phyloP scores from a whole-genome alignment of 2,329 filamentous ascomycete genomes.

The Monosporascus sp. region DNA sequence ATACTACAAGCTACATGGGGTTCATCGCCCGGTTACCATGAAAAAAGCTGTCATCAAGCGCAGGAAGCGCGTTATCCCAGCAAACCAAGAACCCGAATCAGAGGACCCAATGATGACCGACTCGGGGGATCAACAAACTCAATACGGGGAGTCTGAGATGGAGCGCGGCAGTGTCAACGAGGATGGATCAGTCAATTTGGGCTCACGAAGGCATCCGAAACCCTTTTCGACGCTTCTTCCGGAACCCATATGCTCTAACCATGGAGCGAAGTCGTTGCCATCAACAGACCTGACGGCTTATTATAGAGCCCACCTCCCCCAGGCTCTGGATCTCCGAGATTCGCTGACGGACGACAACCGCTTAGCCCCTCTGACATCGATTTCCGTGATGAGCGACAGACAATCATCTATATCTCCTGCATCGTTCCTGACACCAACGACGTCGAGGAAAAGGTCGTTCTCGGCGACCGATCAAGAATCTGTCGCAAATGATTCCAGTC shows the following conservation, averaged over 20 bases:
- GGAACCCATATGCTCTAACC: constrained; percentile 39
- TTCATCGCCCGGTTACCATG: constrained; percentile 94
- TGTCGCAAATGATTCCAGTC: constrained; percentile 32
- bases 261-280: constrained; percentile 39
- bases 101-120: constrained; percentile 42
- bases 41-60: constrained; percentile 97
- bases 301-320: constrained; percentile 39
- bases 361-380: constrained; percentile 50
- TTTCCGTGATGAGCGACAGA: constrained; percentile 41
- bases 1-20: constrained; percentile 93
- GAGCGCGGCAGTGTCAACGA: constrained; percentile 56
- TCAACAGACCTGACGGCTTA: constrained; percentile 46
- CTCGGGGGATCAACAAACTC: constrained; percentile 38
- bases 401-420: constrained; percentile 57
- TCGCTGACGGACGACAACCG: constrained; percentile 53
- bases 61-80: constrained; percentile 88
- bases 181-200: constrained; percentile 62
- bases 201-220: constrained; percentile 45
- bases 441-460: constrained; percentile 61
- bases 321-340: constrained; percentile 34
- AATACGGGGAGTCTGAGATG: constrained; percentile 31
- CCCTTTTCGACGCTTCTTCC: constrained; percentile 43
- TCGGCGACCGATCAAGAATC: constrained; percentile 53
- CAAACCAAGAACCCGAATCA: constrained; percentile 45
- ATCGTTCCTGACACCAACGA: constrained; percentile 49